Conservation (phyloP, 306 rosid genomes). For the Psophocarpus tetragonolobus region DNA sequence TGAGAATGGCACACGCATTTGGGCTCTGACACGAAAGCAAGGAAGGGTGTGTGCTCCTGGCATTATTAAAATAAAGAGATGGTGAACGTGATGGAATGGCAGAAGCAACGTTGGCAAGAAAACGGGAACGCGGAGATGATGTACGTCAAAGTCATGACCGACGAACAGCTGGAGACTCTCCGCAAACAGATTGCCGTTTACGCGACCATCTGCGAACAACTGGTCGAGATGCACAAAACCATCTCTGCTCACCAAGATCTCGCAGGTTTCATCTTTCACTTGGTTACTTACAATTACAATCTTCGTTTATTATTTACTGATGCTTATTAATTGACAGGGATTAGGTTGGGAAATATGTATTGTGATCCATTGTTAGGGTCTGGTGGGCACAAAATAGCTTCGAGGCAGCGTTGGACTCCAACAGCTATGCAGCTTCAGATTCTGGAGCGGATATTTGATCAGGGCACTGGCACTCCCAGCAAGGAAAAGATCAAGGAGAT, state of each 20-base stretch:
- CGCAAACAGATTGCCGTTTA: constrained; percentile 80
- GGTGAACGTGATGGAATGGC: constrained; percentile 40
- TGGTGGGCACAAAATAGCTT: constrained; percentile 72
- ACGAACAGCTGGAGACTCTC: constrained; percentile 80
- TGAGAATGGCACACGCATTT: too few species aligned
- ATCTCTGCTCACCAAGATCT: constrained; percentile 69
- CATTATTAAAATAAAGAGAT: too few species aligned
- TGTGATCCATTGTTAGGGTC: constrained; percentile 76
- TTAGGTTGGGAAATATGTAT: constrained; percentile 68
- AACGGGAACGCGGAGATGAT: constrained; percentile 38
- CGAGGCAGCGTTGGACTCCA: constrained; percentile 93
- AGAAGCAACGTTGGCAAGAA: constrained; percentile 21
- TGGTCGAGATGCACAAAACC: constrained; percentile 66
- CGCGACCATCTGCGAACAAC: constrained; percentile 71
- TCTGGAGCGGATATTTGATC: constrained; percentile 78
- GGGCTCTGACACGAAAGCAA: constrained; percentile 15
- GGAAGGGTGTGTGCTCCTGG: too few species aligned
- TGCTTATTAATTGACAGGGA: constrained; percentile 70
- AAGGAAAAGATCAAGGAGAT: constrained; percentile 93
- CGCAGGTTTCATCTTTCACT: constrained; percentile 41
- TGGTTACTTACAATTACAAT: background rate
- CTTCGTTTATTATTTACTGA: too few species aligned
- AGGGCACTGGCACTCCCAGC: constrained; percentile 83
- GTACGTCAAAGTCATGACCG: constrained; percentile 80
- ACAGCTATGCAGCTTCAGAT: constrained; percentile 78